A percentile compares a stretch with the other conserved stretches of the same genome.
These are phyloP conservation scores for Aspergillus clavatus DNA, from an alignment of 2,329 filamentous ascomycete genomes.

Conservation along the genomic window DNA sequence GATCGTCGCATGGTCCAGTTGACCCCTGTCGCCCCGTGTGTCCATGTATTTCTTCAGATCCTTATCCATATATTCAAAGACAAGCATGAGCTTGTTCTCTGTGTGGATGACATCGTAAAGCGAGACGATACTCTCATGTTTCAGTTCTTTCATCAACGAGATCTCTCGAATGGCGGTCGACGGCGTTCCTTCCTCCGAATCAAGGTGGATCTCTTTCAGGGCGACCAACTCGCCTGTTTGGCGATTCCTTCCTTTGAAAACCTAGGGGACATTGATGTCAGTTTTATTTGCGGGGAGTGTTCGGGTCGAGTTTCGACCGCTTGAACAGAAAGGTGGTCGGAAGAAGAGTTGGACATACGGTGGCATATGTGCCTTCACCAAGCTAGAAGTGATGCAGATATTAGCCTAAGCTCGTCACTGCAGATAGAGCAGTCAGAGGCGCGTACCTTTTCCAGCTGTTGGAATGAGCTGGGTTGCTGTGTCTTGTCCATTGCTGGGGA, in stretches of 20 bases:
- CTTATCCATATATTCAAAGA: constrained; percentile 98
- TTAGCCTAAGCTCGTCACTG: constrained; percentile 24
- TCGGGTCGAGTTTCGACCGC: no score
- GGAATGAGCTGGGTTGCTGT: constrained; percentile 91
- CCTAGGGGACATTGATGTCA: constrained; percentile 50
- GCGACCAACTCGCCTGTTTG: constrained; percentile 96
- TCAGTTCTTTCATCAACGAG: constrained; percentile 98
- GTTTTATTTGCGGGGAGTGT: constrained; percentile 2
- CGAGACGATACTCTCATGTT: constrained; percentile 96
- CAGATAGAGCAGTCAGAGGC: constrained; percentile 1
- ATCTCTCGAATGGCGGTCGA: constrained; percentile 98
- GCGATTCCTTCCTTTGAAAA: constrained; percentile 96
- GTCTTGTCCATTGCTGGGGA: constrained; percentile 72
- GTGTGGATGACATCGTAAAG: constrained; percentile 99
- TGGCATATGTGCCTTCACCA: constrained; percentile 97
- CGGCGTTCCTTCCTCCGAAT: constrained; percentile 95
- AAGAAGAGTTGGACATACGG: constrained; percentile 54
- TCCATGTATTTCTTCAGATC: constrained; percentile 99
- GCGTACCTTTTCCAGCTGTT: constrained; percentile 83
- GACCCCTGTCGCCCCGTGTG: constrained; percentile 79
- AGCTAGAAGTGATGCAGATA: constrained; percentile 47
- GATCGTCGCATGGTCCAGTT: constrained; percentile 83
- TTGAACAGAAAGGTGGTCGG: constrained; percentile 1
- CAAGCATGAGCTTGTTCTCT: constrained; percentile 99
- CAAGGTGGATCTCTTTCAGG: constrained; percentile 96